Evolutionary conservation across 176 grass and related monocot genomes (phyloP), one percentile per base, ranked within the genome.

Genomic region (Zizania latifolia): DNA sequence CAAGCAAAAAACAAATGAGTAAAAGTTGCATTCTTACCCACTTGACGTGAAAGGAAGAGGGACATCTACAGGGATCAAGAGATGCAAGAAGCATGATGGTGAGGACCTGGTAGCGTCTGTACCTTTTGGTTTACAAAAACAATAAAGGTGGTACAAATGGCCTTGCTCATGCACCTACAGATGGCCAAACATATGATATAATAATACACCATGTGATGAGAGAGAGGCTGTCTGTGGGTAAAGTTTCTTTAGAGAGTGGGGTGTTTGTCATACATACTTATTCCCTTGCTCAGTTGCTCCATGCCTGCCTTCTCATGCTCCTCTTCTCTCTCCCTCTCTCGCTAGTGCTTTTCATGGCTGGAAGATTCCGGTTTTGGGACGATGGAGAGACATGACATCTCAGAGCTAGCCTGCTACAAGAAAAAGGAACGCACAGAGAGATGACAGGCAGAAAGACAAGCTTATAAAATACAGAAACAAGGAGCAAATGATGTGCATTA

Each of bases 311-410:
- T 68, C 88, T 70, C 43, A 67, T 34, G 28, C 74, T 83, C 31
- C 28, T 26, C 50, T 71, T n/a, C 5, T 15, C 16, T 26, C 36
- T 51, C 23, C 4, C 22, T 63, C 31, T 27, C 63, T 81, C 46
- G 57, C 65, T 82, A 89, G 82, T 85, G 82, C 78, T 82, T 86
- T 85, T 78, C 82, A 89, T 86, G 87, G 77, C 87, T 81, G 87
- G 87, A 89, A 85, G 83, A 89, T 84, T 88, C 86, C 78, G 85
- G 62, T 64, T 78, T 30, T 50, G 75, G 69, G 86, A 65, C 38
- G 24, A 83, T 70, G 81, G 74, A 74, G 81, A 87, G 89, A 87
- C 81, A 85, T 82, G 89, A 91, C 85, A 85, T 87, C 81, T 91
- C 85, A 78, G 70, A 87, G 69, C 75, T 70, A 77, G 64, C 66